These are phyloP conservation scores for Cladosporium colombiae DNA, from an alignment of 2,329 filamentous ascomycete genomes.

Conservation along the genomic window DNA sequence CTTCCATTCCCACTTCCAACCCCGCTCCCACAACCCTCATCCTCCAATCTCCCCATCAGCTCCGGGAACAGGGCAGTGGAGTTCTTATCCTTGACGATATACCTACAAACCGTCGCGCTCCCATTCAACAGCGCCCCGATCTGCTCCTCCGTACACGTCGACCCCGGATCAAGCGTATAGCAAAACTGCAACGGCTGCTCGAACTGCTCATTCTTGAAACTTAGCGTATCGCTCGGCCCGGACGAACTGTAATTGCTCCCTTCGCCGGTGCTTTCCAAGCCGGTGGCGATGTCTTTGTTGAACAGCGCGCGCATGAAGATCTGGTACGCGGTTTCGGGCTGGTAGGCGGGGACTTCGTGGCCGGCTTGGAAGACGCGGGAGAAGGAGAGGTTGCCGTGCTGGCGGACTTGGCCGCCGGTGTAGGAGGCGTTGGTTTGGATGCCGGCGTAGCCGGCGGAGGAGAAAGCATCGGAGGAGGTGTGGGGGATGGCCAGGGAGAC, in stretches of 20 bases:
- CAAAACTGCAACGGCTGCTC: constrained; percentile 25
- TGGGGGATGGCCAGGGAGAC: constrained; percentile 58
- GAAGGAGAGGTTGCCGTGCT: constrained; percentile 36
- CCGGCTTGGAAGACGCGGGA: constrained; percentile 31
- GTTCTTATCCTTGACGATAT: constrained; percentile 27
- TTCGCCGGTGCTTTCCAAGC: constrained; percentile 24
- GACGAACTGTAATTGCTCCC: constrained; percentile 4
- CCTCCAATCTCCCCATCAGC: constrained; percentile 13
- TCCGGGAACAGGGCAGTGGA: constrained; percentile 27
- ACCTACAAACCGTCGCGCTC: constrained; percentile 24
- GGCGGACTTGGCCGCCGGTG: constrained; percentile 29
- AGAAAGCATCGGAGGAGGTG: constrained; percentile 49
- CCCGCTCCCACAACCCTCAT: constrained; percentile 11
- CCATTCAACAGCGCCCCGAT: constrained; percentile 22
- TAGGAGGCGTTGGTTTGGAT: constrained; percentile 28
- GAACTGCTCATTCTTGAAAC: constrained; percentile 21
- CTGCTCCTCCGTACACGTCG: constrained; percentile 29
- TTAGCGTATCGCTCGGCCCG: constrained; percentile 18
- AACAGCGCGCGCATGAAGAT: constrained; percentile 51
- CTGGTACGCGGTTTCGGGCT: constrained; percentile 51
- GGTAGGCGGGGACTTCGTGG: constrained; percentile 51
- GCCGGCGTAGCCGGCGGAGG: constrained; percentile 47
- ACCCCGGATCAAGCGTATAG: constrained; percentile 22
- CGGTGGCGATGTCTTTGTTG: constrained; percentile 49
- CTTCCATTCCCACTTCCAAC: background rate